These are phyloP conservation scores for Scedosporium dehoogii DNA, from an alignment of 2,329 filamentous ascomycete genomes.

Conservation along the genomic window DNA sequence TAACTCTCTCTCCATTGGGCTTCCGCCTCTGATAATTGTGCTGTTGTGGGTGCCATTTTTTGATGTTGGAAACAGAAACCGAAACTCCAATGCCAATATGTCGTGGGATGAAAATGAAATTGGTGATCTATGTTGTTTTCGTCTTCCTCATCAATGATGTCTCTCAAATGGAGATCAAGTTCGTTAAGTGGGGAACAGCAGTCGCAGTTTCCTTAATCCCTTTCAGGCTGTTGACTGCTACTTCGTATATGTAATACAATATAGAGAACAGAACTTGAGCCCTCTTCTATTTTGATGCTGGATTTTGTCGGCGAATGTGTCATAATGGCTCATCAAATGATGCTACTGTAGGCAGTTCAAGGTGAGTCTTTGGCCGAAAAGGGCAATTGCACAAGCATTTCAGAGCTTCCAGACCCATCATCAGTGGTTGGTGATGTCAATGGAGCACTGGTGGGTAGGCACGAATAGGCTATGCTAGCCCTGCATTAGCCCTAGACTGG, in stretches of 20 bases:
- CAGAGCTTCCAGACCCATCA: too few relatives aligned
- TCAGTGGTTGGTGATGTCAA: too few relatives aligned
- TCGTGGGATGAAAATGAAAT: not conserved
- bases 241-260: too few relatives aligned
- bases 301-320: not conserved
- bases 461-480: too few relatives aligned
- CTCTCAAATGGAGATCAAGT: not conserved
- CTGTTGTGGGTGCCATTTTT: slow-evolving; percentile 25
- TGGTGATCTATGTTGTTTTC: too few relatives aligned
- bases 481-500: too few relatives aligned
- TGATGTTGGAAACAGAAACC: not conserved
- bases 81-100: not conserved
- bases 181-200: not conserved
- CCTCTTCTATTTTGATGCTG: not conserved
- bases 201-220: too few relatives aligned
- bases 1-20: slow-evolving; percentile 77
- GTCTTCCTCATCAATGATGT: too few relatives aligned
- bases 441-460: too few relatives aligned
- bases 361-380: not conserved
- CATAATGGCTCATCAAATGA: not conserved
- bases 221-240: too few relatives aligned
- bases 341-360: not conserved
- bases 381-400: too few relatives aligned
- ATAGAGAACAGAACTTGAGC: too few relatives aligned
- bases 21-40: slow-evolving; percentile 44